These are phyloP conservation scores for Erodium texanum DNA, from an alignment of 441 rosid species.

Conservation along the genomic window DNA sequence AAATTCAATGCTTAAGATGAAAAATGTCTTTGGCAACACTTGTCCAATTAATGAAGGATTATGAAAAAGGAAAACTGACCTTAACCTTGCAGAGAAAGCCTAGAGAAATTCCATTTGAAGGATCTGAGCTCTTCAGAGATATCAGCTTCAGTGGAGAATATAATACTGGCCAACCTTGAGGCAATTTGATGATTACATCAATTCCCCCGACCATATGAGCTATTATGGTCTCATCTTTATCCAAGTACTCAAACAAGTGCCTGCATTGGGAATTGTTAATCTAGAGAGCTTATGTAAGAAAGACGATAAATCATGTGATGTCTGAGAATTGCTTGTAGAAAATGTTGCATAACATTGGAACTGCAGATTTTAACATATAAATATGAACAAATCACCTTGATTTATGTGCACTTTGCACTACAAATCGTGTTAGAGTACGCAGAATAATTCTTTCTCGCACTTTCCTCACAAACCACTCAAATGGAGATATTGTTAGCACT, in stretches of 20 bases:
- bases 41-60: neutral
- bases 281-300: slow-evolving; percentile 5
- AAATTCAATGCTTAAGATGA: neutral
- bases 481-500: slow-evolving; percentile 39
- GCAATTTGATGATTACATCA: slow-evolving; percentile 52
- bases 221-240: slow-evolving; percentile 52
- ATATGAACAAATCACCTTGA: slow-evolving; percentile 40
- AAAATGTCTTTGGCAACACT: neutral
- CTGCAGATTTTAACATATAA: slow-evolving; percentile 7
- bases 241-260: slow-evolving; percentile 62
- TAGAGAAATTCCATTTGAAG: slow-evolving; percentile 47
- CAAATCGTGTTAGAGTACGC: slow-evolving; percentile 47
- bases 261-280: slow-evolving; percentile 32
- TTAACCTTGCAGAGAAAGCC: slow-evolving; percentile 56
- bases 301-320: neutral
- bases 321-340: neutral
- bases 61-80: slow-evolving; percentile 27
- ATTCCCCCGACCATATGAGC: slow-evolving; percentile 61
- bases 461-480: slow-evolving; percentile 63
- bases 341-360: slow-evolving; percentile 10
- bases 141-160: slow-evolving; percentile 50
- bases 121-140: slow-evolving; percentile 47
- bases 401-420: slow-evolving; percentile 45
- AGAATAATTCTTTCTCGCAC: slow-evolving; percentile 60
- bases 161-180: slow-evolving; percentile 72